Conservation (phyloP, 2,329 filamentous ascomycete species). For the Thyridium curvatum region DNA sequence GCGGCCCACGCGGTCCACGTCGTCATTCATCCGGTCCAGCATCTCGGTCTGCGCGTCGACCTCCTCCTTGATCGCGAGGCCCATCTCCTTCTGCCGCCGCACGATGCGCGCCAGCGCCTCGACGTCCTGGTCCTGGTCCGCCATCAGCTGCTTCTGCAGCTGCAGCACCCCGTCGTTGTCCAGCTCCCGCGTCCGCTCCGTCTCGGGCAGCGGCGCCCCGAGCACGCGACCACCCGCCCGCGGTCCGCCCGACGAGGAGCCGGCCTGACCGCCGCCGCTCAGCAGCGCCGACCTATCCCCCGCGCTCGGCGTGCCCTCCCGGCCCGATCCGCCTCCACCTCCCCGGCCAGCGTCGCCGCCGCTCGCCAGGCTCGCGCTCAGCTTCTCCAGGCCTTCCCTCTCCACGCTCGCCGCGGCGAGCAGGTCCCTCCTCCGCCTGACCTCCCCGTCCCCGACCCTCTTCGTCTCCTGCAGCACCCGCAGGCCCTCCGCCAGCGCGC, state of each 20-base stretch:
- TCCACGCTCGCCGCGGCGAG: slow-evolving; percentile 65
- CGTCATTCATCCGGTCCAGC: slow-evolving; percentile 59
- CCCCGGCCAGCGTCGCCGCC: slow-evolving; percentile 43
- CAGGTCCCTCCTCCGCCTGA: slow-evolving; percentile 65
- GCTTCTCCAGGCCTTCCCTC: slow-evolving; percentile 67
- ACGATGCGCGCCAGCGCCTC: slow-evolving; percentile 63
- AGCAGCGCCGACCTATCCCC: slow-evolving; percentile 46
- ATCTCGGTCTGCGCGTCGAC: slow-evolving; percentile 65
- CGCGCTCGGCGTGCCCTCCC: slow-evolving; percentile 41
- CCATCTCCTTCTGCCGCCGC: slow-evolving; percentile 69
- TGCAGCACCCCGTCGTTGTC: slow-evolving; percentile 71
- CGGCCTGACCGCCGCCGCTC: slow-evolving; percentile 26
- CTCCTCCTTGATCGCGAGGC: slow-evolving; percentile 68
- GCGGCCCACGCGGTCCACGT: slow-evolving; percentile 56
- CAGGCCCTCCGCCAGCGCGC: slow-evolving; percentile 60
- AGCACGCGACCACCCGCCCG: slow-evolving; percentile 56
- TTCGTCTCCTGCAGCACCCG: slow-evolving; percentile 46
- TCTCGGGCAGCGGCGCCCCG: slow-evolving; percentile 67
- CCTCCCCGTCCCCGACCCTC: slow-evolving; percentile 65
- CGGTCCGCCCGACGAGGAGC: slow-evolving; percentile 15
- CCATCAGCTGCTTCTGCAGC: slow-evolving; percentile 68
- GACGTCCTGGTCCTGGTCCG: slow-evolving; percentile 69
- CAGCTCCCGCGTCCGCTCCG: slow-evolving; percentile 67
- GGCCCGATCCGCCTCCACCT: slow-evolving; percentile 44
- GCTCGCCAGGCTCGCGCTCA: slow-evolving; percentile 50